A percentile compares a stretch with the other conserved stretches of the same genome.
These are phyloP conservation scores for Rhodamnia rubescens DNA, from an alignment of 345 rosid genomes.

Conservation along the genomic window DNA sequence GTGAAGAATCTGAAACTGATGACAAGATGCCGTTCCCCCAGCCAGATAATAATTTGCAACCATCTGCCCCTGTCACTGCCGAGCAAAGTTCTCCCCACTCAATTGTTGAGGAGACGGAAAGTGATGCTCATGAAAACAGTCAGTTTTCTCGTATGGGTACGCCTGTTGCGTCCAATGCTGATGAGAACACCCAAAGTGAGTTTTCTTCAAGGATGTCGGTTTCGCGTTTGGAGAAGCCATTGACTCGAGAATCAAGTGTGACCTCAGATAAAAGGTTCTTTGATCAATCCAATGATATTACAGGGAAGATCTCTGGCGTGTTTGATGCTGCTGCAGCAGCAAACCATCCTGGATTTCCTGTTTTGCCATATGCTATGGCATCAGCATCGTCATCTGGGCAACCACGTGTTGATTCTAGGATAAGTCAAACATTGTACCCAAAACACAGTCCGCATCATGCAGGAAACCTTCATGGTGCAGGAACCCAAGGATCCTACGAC, in stretches of 20 bases:
- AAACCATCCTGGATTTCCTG: conserved; percentile 35
- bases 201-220: conserved; percentile 86
- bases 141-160: conserved; percentile 64
- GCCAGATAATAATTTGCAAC: conserved; percentile 79
- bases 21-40: conserved; percentile 86
- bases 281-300: conserved; percentile 58
- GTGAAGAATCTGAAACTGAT: conserved; percentile 85
- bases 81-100: conserved; percentile 85
- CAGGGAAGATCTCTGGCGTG: conserved; percentile 20
- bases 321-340: conserved; percentile 31
- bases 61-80: conserved; percentile 52
- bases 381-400: conserved; percentile 32
- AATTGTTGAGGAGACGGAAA: conserved; percentile 89
- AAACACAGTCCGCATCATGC: conserved; percentile 56
- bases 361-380: conserved; percentile 30
- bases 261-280: conserved; percentile 69
- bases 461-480: conserved; percentile 22
- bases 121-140: conserved; percentile 58
- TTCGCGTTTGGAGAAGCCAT: conserved; percentile 57
- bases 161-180: conserved; percentile 53
- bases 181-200: conserved; percentile 75
- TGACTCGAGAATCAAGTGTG: conserved; percentile 72
- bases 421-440: conserved; percentile 46
- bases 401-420: conserved; percentile 48
- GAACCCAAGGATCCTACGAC: conserved; percentile 66